Evolutionary conservation across 176 grass and related monocot genomes (phyloP).

Genomic region (Chloris gayana): DNA sequence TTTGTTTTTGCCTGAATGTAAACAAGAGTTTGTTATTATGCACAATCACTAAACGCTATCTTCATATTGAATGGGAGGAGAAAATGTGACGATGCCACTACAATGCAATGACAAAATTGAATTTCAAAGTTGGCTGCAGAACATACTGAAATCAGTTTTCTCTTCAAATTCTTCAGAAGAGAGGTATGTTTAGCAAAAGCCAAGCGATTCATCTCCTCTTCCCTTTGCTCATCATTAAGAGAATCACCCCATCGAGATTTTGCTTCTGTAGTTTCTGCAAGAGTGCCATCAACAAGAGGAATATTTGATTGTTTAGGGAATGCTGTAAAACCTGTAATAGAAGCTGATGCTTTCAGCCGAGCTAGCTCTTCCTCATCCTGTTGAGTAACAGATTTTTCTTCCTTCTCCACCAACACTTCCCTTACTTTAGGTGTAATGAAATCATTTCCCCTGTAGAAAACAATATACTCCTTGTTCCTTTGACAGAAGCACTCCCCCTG

Average conservation of each 20-base stretch:
- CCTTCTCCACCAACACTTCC: constrained; percentile 65
- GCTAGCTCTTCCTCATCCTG: constrained; percentile 86
- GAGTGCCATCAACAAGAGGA: constrained; percentile 78
- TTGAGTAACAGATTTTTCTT: constrained; percentile 56
- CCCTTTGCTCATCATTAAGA: constrained; percentile 56
- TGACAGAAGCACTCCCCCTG: constrained; percentile 90
- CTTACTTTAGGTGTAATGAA: constrained; percentile 76
- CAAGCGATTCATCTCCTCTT: constrained; percentile 70
- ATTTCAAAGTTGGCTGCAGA: constrained; percentile 12
- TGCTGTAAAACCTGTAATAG: constrained; percentile 36
- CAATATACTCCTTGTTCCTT: constrained; percentile 94
- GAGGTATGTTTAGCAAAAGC: constrained; percentile 68
- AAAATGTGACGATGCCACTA: neutral
- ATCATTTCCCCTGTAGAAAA: constrained; percentile 96
- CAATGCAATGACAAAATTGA: constrained; percentile 26
- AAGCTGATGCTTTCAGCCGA: constrained; percentile 67
- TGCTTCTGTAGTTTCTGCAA: constrained; percentile 84
- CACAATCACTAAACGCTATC: neutral
- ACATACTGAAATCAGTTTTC: constrained; percentile 80
- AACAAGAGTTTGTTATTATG: constrained; percentile 25
- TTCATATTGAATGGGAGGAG: neutral
- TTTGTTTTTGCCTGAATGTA: constrained; percentile 73
- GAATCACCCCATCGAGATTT: constrained; percentile 65
- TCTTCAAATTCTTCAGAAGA: constrained; percentile 72
- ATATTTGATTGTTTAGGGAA: constrained; percentile 47